Evolutionary conservation across 176 grass and related monocot species (phyloP), one percentile per base, ranked within the genome.

Genomic region (Cenchrus purpureus): DNA sequence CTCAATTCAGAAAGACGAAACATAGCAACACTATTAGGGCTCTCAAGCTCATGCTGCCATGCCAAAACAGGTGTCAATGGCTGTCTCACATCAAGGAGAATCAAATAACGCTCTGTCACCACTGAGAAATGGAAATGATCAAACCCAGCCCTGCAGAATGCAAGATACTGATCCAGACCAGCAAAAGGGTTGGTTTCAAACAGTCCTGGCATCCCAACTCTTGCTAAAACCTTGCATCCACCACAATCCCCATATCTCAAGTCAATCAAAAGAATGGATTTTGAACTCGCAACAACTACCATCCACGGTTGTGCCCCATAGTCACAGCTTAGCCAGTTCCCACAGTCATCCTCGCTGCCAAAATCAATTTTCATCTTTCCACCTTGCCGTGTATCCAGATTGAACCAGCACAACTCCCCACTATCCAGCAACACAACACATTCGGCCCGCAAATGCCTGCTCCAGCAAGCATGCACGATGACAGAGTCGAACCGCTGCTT

Each of bases 371-470:
- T 94, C 25, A 76, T 87, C 79, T 84, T 90, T 53, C 88, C 89
- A 51, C 88, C 88, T 37, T 45, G 58, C 44, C 67, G 61, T 5
- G 83, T 87, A 82, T 82, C 46, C 69, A 98, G 76, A 77, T 94
- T 79, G 51, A 95, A 95, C 91, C 93, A 90, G 79, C 87, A 94
- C 82, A 98, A 19, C n/a, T 94, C 77, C 34, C 93, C 91, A 5
- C 55, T 92, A 79, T 94, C 89, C 69, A 98, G 83, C 46, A 98
- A 85, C 37, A 89, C 84, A 1, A 52, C 55, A 40, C 91, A 89
- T 57, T 98, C 89, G 16, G 86, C 83, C 4, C 29, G 61, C 16
- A 91, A 71, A 98, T 94, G 96, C 22, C 73, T 83, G 84, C 89
- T 95, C 89, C 91, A 95, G 86, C 89, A 95, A 4, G 86, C 84